These are phyloP conservation scores for Puya raimondii DNA, from an alignment of 176 grass and related monocot species.

Conservation along the genomic window DNA sequence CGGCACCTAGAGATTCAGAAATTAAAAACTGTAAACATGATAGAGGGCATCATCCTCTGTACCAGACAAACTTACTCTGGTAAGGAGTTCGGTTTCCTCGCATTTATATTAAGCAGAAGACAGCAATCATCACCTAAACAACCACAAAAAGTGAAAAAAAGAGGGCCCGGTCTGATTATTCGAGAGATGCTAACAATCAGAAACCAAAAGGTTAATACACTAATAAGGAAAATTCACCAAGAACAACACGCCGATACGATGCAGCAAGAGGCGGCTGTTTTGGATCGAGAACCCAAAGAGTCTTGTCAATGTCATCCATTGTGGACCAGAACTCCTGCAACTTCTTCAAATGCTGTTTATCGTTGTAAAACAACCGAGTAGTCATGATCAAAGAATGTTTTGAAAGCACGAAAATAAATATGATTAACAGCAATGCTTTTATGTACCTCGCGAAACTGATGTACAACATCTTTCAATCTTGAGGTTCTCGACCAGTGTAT, in stretches of 20 bases:
- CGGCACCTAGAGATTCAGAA: slow-evolving; percentile 22
- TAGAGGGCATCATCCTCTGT: not conserved
- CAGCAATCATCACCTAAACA: slow-evolving; percentile 26
- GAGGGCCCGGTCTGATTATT: no score
- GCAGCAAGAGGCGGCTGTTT: slow-evolving; percentile 33
- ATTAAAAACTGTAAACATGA: slow-evolving; percentile 14
- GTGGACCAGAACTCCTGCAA: slow-evolving; percentile 58
- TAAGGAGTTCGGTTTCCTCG: slow-evolving; percentile 19
- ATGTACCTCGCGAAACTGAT: slow-evolving; percentile 46
- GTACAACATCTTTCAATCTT: slow-evolving; percentile 51
- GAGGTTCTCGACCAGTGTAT: slow-evolving; percentile 53
- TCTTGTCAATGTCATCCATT: slow-evolving; percentile 70
- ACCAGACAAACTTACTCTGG: slow-evolving; percentile 32
- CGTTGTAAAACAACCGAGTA: no score
- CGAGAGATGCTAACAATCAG: no score
- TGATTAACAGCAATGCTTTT: not conserved
- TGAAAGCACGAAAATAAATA: no score
- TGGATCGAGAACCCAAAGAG: slow-evolving; percentile 54
- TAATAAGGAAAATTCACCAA: slow-evolving; percentile 30
- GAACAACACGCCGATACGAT: slow-evolving; percentile 38
- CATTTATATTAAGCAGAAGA: slow-evolving; percentile 28
- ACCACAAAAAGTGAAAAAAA: no score
- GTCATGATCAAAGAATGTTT: no score
- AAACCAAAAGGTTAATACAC: not conserved
- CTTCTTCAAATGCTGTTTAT: slow-evolving; percentile 52